Percentiles rank a stretch among this genome's conserved stretches.
phyloP scores from a whole-genome alignment of 2,329 filamentous ascomycete species.

The Fusarium multiceps region DNA sequence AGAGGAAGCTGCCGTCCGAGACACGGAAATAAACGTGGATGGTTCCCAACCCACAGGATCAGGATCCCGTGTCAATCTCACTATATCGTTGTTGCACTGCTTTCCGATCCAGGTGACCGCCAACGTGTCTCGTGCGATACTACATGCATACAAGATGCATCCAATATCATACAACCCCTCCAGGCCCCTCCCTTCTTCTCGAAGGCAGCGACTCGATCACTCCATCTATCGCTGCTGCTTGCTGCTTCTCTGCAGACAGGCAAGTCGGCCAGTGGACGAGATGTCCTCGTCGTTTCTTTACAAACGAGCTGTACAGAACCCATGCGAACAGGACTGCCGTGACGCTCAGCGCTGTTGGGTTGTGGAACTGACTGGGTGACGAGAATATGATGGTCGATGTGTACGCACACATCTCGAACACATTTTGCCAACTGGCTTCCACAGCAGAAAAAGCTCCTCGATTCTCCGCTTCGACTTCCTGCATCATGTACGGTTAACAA shows the following conservation, averaged over 20 bases:
- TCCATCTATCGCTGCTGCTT: slow-evolving; percentile 38
- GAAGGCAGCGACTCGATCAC: slow-evolving; percentile 34
- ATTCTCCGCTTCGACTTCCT: slow-evolving; percentile 65
- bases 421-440: slow-evolving; percentile 75
- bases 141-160: slow-evolving; percentile 1
- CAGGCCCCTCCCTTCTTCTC: slow-evolving; percentile 38
- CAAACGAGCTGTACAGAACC: slow-evolving; percentile 48
- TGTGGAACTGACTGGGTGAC: slow-evolving; percentile 71
- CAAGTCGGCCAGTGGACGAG: slow-evolving; percentile 49
- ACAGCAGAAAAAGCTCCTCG: slow-evolving; percentile 77
- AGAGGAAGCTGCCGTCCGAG: slow-evolving; percentile 32
- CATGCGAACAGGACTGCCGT: slow-evolving; percentile 57
- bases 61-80: slow-evolving; percentile 36
- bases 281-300: slow-evolving; percentile 49
- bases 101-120: slow-evolving; percentile 42
- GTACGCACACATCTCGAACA: slow-evolving; percentile 76
- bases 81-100: slow-evolving; percentile 38
- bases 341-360: slow-evolving; percentile 69
- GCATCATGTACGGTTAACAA: slow-evolving; percentile 3
- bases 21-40: slow-evolving; percentile 45
- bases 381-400: slow-evolving; percentile 73
- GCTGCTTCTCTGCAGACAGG: slow-evolving; percentile 43
- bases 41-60: slow-evolving; percentile 37
- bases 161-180: slow-evolving; percentile 27
- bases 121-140: slow-evolving; percentile 40